These are phyloP conservation scores for Fusarium sp. DNA, from an alignment of 2,329 filamentous ascomycete genomes.

Conservation along the genomic window DNA sequence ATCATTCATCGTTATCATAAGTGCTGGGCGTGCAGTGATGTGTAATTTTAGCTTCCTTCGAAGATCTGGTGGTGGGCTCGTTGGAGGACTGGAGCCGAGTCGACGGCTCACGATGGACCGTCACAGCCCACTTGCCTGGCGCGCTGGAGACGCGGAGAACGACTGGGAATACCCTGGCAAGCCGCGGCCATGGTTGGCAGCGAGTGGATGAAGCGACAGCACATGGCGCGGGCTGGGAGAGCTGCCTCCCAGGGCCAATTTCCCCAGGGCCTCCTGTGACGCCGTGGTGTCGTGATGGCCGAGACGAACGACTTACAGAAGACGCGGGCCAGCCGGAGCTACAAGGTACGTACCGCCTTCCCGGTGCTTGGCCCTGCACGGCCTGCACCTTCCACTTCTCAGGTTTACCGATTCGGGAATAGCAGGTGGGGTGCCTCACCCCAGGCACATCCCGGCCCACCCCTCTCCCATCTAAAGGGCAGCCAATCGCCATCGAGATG, in stretches of 20 bases:
- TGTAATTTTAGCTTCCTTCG: slow-evolving; percentile 31
- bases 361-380: slow-evolving; percentile 19
- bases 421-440: slow-evolving; percentile 20
- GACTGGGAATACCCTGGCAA: slow-evolving; percentile 36
- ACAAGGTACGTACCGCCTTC: slow-evolving; percentile 23
- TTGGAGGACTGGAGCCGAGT: slow-evolving; percentile 19
- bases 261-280: slow-evolving; percentile 43
- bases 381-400: slow-evolving; percentile 16
- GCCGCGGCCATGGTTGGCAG: slow-evolving; percentile 29
- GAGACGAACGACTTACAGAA: slow-evolving; percentile 39
- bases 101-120: slow-evolving; percentile 10
- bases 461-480: slow-evolving; percentile 7
- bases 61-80: slow-evolving; percentile 40
- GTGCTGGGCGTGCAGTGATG: slow-evolving; percentile 22
- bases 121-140: slow-evolving; percentile 15
- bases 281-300: slow-evolving; percentile 40
- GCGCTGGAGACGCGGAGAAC: slow-evolving; percentile 39
- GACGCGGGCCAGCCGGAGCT: slow-evolving; percentile 31
- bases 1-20: slow-evolving; percentile 28
- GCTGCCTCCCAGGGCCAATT: slow-evolving; percentile 40
- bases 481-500: slow-evolving; percentile 28
- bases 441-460: slow-evolving; percentile 11
- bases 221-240: slow-evolving; percentile 40
- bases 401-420: slow-evolving; percentile 28
- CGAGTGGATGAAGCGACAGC: slow-evolving; percentile 35